Evolutionary conservation across 192 early-diverging fungal genomes (phyloP).

Genomic region (Coemansia sp.): DNA sequence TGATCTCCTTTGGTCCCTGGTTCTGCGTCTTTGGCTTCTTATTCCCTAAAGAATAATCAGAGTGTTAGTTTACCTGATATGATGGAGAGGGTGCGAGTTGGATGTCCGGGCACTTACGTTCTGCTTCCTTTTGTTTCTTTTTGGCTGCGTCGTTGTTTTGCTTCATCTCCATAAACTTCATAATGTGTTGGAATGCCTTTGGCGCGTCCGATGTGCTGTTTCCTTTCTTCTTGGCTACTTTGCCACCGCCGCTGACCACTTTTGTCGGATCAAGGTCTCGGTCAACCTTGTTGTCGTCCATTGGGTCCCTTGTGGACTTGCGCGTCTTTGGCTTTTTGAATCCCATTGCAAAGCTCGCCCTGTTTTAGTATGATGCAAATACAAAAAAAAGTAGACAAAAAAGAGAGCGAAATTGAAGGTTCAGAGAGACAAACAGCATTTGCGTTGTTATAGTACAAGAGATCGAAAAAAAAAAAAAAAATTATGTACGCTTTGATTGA

Average conservation of each 20-base stretch:
- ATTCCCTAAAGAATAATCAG: not conserved
- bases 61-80: not conserved
- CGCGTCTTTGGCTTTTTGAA: conserved; percentile 49
- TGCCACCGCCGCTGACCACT: conserved; percentile 40
- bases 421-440: not conserved
- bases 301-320: conserved; percentile 16
- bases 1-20: conserved; percentile 19
- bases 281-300: conserved; percentile 26
- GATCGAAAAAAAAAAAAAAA: conserved; percentile 4
- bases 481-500: not conserved
- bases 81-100: not conserved
- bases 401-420: not conserved
- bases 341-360: conserved; percentile 20
- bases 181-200: conserved; percentile 41
- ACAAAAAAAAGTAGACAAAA: not conserved
- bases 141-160: conserved; percentile 25
- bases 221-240: conserved; percentile 25
- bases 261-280: conserved; percentile 46
- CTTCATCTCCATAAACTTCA: conserved; percentile 43
- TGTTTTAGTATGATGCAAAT: not conserved
- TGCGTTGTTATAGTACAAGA: not conserved
- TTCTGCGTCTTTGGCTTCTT: not conserved
- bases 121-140: conserved; percentile 14
- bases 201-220: conserved; percentile 36
- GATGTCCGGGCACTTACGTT: not conserved